These are phyloP conservation scores for Trichoderma polysporum DNA, from an alignment of 2,329 filamentous ascomycete species.

Conservation along the genomic window DNA sequence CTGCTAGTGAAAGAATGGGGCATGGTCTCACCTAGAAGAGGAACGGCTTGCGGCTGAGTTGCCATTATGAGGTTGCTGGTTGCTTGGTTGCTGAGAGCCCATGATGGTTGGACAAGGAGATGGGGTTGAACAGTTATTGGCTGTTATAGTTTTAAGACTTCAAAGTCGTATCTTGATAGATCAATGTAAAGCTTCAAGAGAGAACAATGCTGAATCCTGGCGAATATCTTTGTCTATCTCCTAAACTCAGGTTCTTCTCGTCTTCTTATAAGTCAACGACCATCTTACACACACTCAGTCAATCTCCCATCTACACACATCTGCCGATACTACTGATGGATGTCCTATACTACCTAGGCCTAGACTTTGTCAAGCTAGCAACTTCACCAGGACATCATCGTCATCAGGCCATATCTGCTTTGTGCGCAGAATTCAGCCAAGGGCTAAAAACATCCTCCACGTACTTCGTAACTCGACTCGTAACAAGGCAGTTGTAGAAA, in stretches of 20 bases:
- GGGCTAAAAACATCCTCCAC: neutral
- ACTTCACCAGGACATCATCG: neutral
- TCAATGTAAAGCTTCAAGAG: neutral
- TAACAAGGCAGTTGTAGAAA: neutral
- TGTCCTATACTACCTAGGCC: neutral
- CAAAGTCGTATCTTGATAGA: neutral
- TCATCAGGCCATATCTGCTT: neutral
- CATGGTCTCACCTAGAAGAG: neutral
- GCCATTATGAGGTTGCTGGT: neutral
- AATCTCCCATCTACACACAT: neutral
- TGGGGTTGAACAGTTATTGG: neutral
- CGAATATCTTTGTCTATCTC: neutral
- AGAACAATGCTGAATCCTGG: neutral
- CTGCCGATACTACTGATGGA: too few species aligned
- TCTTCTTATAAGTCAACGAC: neutral
- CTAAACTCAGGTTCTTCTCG: neutral
- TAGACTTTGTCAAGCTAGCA: neutral
- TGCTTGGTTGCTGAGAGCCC: neutral
- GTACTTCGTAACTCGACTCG: neutral
- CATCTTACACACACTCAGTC: neutral
- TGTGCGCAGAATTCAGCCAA: neutral
- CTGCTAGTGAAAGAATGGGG: neutral
- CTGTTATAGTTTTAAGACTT: neutral
- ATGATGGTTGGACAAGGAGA: neutral
- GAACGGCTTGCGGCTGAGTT: slow-evolving; percentile 6